Evolutionary conservation across 1,139 yeast species (phyloP), one percentile per base, ranked within the genome.

Genomic region (Hemisphaericaspora lyxosophila): DNA sequence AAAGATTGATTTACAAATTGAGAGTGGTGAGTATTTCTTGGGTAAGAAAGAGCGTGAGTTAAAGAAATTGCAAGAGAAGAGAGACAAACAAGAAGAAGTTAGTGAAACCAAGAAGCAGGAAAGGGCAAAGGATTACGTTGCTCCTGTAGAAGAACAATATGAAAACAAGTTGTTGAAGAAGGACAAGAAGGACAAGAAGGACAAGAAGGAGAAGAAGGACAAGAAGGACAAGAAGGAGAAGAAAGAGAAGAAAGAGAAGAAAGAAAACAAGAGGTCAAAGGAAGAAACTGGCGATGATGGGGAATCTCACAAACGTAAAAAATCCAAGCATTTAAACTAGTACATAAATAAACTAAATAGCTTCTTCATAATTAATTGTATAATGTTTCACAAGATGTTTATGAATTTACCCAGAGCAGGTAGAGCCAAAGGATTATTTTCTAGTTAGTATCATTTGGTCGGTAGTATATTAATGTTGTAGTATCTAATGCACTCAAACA

Each of bases 21-120:
- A 92, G 67, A 83, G 95, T 71, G 99, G 99, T 78, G 98, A 94
- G 63, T 92, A 88, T 70, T 92, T 92, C 79, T 74, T 92, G 67
- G 87, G 88, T 43, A 85, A 87, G 67, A 77, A 71, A 52, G 96
- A 90, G 53, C 86, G 85, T 71, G 85, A 80, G 45, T 68, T 72
- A 50, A 82, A 78, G 63, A 80, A 82, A 52, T 67, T 83, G 50
- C 83, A 82, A 45, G 90, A 85, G 54, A 87, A 87, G 74, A 78
- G 82, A 49, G 87, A 80, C 38, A 80, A 84, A 57, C 94, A 90
- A 58, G 81, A 76, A 40, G 89, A 79, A 47, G 80, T 76, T 48
- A 80, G 82, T 53, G 80, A 73, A 39, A 73, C 71, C 42, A 83
- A 78, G 59, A 82, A 82, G 49, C 71, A 70, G 43, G 95, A 86